phyloP scores from a whole-genome alignment of 208 protist genomes.

The Phytomonas francai region DNA sequence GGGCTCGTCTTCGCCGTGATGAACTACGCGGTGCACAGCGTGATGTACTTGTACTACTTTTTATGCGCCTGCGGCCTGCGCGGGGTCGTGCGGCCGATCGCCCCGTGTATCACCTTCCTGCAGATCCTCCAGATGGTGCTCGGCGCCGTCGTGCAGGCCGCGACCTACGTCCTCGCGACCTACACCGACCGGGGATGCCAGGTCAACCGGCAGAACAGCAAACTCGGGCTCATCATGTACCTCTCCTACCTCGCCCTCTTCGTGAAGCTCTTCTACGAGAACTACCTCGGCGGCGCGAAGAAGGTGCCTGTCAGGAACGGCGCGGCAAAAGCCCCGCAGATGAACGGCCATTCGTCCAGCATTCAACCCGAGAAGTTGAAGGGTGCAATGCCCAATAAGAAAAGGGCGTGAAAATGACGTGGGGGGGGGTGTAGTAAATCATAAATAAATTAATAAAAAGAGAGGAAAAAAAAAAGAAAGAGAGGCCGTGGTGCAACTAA shows the following conservation, averaged over 20 bases:
- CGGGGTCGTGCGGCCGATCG: conserved; percentile 61
- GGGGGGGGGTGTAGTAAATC: too few species aligned
- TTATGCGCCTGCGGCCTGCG: conserved; percentile 50
- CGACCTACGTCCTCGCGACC: conserved; percentile 36
- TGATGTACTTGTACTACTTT: conserved; percentile 95
- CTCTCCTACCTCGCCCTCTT: conserved; percentile 90
- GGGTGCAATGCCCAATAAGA: neutral
- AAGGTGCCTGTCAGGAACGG: neutral
- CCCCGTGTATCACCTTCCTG: conserved; percentile 75
- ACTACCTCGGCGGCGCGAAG: conserved; percentile 41
- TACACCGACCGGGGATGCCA: conserved; percentile 44
- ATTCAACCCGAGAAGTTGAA: neutral
- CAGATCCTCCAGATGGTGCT: conserved; percentile 92
- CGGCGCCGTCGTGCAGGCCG: conserved; percentile 52
- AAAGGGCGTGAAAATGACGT: neutral
- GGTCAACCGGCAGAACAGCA: conserved; percentile 45
- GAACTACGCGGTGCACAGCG: conserved; percentile 92
- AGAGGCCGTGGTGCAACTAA: neutral
- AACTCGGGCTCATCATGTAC: conserved; percentile 85
- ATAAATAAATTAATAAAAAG: neutral
- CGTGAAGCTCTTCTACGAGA: conserved; percentile 67
- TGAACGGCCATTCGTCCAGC: neutral
- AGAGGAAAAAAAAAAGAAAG: neutral
- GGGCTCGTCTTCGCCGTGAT: conserved; percentile 85
- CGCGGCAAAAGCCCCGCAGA: neutral